Conservation (phyloP, 2,329 filamentous ascomycete genomes). For the Curvularia hawaiiensis region DNA sequence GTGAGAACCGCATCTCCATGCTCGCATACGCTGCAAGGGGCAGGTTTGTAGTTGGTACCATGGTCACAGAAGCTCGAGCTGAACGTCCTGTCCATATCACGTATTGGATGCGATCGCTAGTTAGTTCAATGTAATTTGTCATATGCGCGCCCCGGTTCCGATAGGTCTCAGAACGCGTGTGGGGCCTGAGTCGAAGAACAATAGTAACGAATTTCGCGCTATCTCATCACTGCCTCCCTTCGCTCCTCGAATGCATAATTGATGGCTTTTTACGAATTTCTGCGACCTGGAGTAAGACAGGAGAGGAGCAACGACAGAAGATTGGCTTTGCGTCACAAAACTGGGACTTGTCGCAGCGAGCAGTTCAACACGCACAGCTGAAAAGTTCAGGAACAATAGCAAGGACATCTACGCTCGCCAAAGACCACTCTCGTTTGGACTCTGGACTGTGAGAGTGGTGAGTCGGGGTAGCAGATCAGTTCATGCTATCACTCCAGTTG, state of each 20-base stretch:
- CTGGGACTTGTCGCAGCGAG: constrained; percentile 4
- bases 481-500: constrained; percentile 6
- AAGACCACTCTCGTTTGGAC: not conserved
- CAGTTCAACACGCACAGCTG: constrained; percentile 8
- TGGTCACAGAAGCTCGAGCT: not conserved
- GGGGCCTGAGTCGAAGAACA: constrained; percentile 33
- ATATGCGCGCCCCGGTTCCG: not conserved
- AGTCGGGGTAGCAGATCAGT: constrained; percentile 14
- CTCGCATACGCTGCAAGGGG: not conserved
- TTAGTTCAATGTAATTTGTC: constrained; percentile 1
- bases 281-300: constrained; percentile 21
- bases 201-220: constrained; percentile 39
- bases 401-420: constrained; percentile 21
- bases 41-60: not conserved
- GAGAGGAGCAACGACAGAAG: constrained; percentile 4
- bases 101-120: not conserved
- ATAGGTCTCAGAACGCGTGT: constrained; percentile 26
- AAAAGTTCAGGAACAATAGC: constrained; percentile 30
- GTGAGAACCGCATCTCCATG: not conserved
- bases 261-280: constrained; percentile 1
- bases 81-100: not conserved
- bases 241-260: constrained; percentile 19
- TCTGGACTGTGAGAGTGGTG: constrained; percentile 9
- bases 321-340: constrained; percentile 16
- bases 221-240: constrained; percentile 14